Conservation (phyloP, 805 yeast species). For the Isabelozyma rhagii region DNA sequence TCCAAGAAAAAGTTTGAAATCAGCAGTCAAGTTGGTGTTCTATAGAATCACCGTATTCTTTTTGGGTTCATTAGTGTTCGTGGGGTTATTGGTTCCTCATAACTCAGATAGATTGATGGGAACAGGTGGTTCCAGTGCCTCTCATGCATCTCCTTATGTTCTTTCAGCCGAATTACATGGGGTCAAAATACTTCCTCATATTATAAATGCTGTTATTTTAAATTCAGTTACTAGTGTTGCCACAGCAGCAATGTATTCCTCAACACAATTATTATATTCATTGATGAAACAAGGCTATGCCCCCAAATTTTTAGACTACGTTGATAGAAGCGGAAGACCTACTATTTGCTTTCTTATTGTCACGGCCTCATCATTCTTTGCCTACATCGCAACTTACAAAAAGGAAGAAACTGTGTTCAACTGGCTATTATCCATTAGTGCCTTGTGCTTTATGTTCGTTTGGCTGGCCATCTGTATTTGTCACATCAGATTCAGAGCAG, state of each 20-base stretch:
- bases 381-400: slow-evolving; percentile 30
- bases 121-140: slow-evolving; percentile 10
- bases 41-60: slow-evolving; percentile 23
- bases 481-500: slow-evolving; percentile 28
- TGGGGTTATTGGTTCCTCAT: slow-evolving; percentile 27
- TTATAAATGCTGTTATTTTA: slow-evolving; percentile 26
- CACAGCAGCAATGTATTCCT: slow-evolving; percentile 28
- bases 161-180: slow-evolving; percentile 26
- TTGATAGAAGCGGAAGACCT: slow-evolving; percentile 25
- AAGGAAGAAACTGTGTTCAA: slow-evolving; percentile 24
- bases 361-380: slow-evolving; percentile 17
- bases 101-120: slow-evolving; percentile 22
- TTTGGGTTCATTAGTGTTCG: slow-evolving; percentile 24
- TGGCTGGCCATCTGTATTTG: slow-evolving; percentile 25
- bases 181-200: slow-evolving; percentile 23
- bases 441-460: slow-evolving; percentile 20
- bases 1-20: slow-evolving; percentile 21
- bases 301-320: slow-evolving; percentile 22
- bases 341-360: slow-evolving; percentile 23
- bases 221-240: slow-evolving; percentile 27
- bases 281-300: slow-evolving; percentile 27
- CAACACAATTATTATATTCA: slow-evolving; percentile 21
- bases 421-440: slow-evolving; percentile 28
- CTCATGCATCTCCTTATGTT: slow-evolving; percentile 25
- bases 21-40: slow-evolving; percentile 25